Base-by-base conservation (phyloP, 495 filamentous ascomycete species). In the Articulospora tetracladia region DNA sequence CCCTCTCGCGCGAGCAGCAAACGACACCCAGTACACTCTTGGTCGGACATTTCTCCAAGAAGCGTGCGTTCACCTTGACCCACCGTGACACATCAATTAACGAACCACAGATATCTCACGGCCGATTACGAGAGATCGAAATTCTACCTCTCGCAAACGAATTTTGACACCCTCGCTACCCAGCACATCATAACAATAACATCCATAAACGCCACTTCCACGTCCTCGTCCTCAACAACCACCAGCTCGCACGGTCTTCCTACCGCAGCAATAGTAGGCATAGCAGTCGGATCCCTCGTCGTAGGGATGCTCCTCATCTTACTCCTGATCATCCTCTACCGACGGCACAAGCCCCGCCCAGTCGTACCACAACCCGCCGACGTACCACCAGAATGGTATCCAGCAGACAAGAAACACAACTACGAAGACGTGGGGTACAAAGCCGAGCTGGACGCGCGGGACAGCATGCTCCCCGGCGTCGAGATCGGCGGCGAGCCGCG, bases 31-130 rank as follows among this genome's bases (percentile, higher is more conserved):
- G 63, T 83, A 81, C 65, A 80, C 77, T 0, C 71, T 86, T 10
- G 83, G 83, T 8, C 71, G 81, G 24, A 74, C 75, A 13, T 85
- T 86, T 54, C 65, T 85, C 8, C 82, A 86, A 67, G 82, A 84
- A 72, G 77, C 81, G 53, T 64, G 53, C 41, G 25, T 49, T 34
- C 13, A 24, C 10, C 25, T 3, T 22, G 13, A 22, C 20, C 13
- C 13, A 50, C 20, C 25, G 3, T 24, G 47, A 12, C 25, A 47
- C 44, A 50, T 50, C 15, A 12, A 24, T 22, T 50, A 24, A 50
- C 20, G 22, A 17, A 13, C 22, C 25, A 22, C 22, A 50, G 47
- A 10, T 53, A 53, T 53, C 24, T 53, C 6, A 53, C 20, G 12
- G 51, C 27, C 25, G 51, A 53, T 26, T 53, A 53, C 27, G 51